Conservation (phyloP, 768 basidiomycete genomes). For the Pisolithus orientalis region DNA sequence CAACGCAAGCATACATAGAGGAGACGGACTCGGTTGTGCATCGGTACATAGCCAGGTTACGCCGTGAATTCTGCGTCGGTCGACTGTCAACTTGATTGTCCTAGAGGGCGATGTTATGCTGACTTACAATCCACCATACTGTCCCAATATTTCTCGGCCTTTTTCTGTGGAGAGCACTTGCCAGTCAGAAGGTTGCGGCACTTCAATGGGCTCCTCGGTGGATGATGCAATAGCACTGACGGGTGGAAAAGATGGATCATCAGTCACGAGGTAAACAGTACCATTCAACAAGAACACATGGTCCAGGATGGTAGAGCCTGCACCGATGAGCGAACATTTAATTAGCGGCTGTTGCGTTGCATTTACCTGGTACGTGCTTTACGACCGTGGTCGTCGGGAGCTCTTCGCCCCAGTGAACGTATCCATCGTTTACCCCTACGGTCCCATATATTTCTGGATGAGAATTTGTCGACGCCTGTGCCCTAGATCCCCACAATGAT, state of each 20-base stretch:
- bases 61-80: slow-evolving; percentile 48
- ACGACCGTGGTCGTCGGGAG: slow-evolving; percentile 52
- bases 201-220: slow-evolving; percentile 25
- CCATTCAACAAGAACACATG: slow-evolving; percentile 72
- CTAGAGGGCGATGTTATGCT: background rate
- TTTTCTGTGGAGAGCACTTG: slow-evolving; percentile 46
- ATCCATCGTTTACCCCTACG: slow-evolving; percentile 43
- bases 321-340: background rate
- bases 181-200: slow-evolving; percentile 51
- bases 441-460: slow-evolving; percentile 16
- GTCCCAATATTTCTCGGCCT: slow-evolving; percentile 44
- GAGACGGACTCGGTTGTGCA: slow-evolving; percentile 39
- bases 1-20: background rate
- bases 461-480: slow-evolving; percentile 24
- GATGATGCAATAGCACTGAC: slow-evolving; percentile 45
- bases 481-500: slow-evolving; percentile 33
- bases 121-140: slow-evolving; percentile 46
- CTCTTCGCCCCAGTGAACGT: slow-evolving; percentile 48
- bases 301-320: slow-evolving; percentile 82
- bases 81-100: background rate
- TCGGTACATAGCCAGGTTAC: slow-evolving; percentile 65
- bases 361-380: slow-evolving; percentile 60
- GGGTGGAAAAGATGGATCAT: slow-evolving; percentile 57
- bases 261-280: slow-evolving; percentile 68
- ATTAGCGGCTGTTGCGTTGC: background rate